Conservation (phyloP, 306 rosid species). For the Sicyos baderoa region DNA sequence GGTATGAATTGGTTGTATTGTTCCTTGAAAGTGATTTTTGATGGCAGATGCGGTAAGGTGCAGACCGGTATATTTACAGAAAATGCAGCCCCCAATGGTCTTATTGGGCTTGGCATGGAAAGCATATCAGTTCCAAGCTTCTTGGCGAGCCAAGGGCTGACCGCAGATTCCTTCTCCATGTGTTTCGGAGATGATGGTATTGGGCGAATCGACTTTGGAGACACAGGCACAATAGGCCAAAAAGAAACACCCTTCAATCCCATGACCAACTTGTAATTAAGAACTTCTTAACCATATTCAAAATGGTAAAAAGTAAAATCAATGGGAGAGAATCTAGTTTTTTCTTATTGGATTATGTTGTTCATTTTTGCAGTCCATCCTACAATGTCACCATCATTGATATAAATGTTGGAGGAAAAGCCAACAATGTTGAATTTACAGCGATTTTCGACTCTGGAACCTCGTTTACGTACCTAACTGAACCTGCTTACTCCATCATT, state of each 20-base stretch:
- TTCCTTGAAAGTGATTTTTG: no score
- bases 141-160: conserved; percentile 51
- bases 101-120: conserved; percentile 76
- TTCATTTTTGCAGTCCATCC: conserved; percentile 46
- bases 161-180: conserved; percentile 78
- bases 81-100: conserved; percentile 79
- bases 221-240: conserved; percentile 49
- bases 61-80: conserved; percentile 74
- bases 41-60: conserved; percentile 79
- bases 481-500: conserved; percentile 63
- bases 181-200: conserved; percentile 57
- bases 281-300: conserved; percentile 23
- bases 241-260: conserved; percentile 61
- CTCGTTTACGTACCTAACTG: conserved; percentile 67
- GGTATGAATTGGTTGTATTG: no score
- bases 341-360: conserved; percentile 18
- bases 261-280: conserved; percentile 36
- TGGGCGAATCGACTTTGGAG: conserved; percentile 83
- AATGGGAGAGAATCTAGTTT: conserved; percentile 14
- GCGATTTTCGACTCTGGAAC: conserved; percentile 86
- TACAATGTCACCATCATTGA: conserved; percentile 67
- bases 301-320: not conserved
- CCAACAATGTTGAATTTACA: conserved; percentile 37
- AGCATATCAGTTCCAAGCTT: conserved; percentile 65
- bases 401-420: conserved; percentile 38